Evolutionary conservation across 768 basidiomycete species (phyloP).

Genomic region (Crepidotus variabilis): DNA sequence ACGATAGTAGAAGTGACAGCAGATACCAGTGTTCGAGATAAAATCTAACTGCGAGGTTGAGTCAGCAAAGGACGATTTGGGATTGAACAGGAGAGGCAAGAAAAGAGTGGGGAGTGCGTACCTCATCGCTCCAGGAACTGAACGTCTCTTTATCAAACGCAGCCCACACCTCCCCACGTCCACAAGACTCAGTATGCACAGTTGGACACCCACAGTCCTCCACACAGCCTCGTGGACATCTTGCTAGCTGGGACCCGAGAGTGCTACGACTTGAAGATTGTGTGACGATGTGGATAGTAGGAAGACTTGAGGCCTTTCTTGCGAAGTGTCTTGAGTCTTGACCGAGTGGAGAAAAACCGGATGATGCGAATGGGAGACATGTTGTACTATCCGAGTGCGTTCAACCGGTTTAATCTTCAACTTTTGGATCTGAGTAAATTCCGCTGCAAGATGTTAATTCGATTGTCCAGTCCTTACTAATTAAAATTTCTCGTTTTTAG

Average conservation of each 20-base stretch:
- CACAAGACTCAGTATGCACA: constrained; percentile 66
- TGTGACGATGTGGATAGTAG: constrained; percentile 85
- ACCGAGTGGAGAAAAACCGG: too few species aligned
- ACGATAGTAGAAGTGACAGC: constrained; percentile 54
- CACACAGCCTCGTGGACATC: constrained; percentile 88
- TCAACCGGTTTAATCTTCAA: too few species aligned
- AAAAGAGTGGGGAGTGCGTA: too few species aligned
- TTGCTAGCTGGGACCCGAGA: constrained; percentile 64
- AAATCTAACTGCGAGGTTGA: constrained; percentile 61
- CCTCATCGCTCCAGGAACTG: constrained; percentile 77
- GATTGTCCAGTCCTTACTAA: too few species aligned
- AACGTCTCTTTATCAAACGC: constrained; percentile 95
- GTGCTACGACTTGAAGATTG: constrained; percentile 74
- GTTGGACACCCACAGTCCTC: constrained; percentile 78
- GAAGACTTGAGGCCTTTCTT: too few species aligned
- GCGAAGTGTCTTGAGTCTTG: too few species aligned
- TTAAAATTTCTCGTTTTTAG: too few species aligned
- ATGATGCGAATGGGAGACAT: too few species aligned
- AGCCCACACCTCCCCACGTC: constrained; percentile 54
- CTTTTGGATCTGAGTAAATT: too few species aligned
- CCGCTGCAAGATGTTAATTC: too few species aligned
- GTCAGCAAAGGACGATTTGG: too few species aligned
- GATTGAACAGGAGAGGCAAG: background rate
- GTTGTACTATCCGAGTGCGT: too few species aligned
- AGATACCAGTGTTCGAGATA: constrained; percentile 55